Conservation (phyloP, 2,329 filamentous ascomycete species). For the Aspergillus sojae region DNA sequence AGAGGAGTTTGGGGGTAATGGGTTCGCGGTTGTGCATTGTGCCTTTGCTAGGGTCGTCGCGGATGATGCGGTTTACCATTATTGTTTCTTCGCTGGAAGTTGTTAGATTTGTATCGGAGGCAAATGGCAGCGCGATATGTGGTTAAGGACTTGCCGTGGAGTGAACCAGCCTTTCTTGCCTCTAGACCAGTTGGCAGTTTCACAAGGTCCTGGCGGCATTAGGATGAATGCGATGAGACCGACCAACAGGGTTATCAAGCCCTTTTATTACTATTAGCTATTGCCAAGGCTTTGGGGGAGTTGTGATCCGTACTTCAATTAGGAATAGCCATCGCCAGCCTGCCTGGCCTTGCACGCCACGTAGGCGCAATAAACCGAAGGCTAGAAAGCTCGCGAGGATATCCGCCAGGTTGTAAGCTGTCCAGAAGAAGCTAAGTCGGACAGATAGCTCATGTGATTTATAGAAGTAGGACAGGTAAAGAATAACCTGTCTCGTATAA, state of each 20-base stretch:
- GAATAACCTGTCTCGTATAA: conserved; percentile 47
- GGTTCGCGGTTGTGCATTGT: conserved; percentile 61
- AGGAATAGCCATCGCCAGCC: conserved; percentile 50
- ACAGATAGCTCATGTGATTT: conserved; percentile 66
- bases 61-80: conserved; percentile 63
- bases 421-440: conserved; percentile 60
- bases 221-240: not conserved
- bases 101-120: not conserved
- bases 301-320: not conserved
- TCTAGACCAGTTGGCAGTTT: not conserved
- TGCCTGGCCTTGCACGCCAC: conserved; percentile 28
- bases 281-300: too few relatives aligned
- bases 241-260: not conserved
- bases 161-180: conserved; percentile 2
- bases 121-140: not conserved
- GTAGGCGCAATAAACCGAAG: conserved; percentile 34
- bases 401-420: conserved; percentile 49
- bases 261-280: not conserved
- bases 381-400: conserved; percentile 36
- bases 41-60: conserved; percentile 56
- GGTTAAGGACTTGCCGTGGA: not conserved
- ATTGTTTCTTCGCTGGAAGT: conserved; percentile 42
- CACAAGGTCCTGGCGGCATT: not conserved
- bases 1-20: conserved; percentile 46
- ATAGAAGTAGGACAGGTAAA: conserved; percentile 65